Evolutionary conservation across 495 filamentous ascomycete species (phyloP), one percentile per base, ranked within the genome.

Genomic region (Talaromyces adpressus): DNA sequence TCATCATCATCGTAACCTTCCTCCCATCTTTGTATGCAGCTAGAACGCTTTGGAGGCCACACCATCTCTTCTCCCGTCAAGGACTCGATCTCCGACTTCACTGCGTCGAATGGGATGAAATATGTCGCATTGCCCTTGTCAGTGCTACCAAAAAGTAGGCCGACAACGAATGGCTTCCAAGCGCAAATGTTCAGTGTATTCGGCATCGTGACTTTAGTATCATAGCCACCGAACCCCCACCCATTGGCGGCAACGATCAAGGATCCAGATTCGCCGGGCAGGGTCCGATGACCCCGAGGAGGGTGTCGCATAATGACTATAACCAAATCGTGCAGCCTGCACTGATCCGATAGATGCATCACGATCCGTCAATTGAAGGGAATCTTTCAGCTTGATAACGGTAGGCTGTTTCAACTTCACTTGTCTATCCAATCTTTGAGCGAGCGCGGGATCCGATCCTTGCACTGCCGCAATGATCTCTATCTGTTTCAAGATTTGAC

Each of bases 31-130:
- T 54, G 52, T 16, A 41, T 16, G n/a, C 36, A 41, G 14, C 4
- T 75, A 70, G 75, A 53, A 62, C 39, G n/a, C 36, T 29, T 52
- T 32, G n/a, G 25, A 61, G 29, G 59, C 59, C 39, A 51, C 39
- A 22, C 23, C n/a, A 61, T 25, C 14, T 61, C 14, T n/a, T 53
- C 49, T 11, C 18, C 49, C 9, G 49, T 53, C 49, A 53, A 22
- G 18, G 49, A 53, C 49, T 53, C 49, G 4, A 53, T 53, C 23
- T 53, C 49, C 18, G 49, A 53, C 18, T 53, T 53, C 49, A 53
- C 49, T 14, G 23, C 23, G 4, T 53, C 49, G 18, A 53, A 11
- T 8, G 18, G 23, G 8, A 22, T 53, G 18, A 53, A 53, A 12
- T 22, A 22, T 22, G 49, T 22, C 11, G 23, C 18, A 14, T 22